Conservation (phyloP, 768 basidiomycete genomes). For the Tricholoma saponaceum region DNA sequence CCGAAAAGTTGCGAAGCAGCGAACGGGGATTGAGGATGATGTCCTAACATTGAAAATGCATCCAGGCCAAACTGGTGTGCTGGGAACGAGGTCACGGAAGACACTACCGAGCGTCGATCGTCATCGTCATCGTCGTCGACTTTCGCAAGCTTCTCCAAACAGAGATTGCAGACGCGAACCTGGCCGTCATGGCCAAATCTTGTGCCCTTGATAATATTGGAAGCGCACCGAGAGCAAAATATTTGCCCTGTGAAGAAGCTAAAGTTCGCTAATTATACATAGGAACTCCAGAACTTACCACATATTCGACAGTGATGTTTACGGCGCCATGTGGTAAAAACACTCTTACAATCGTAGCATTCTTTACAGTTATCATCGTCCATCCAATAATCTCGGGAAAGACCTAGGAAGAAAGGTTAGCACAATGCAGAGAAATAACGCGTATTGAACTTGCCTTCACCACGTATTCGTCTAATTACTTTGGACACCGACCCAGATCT, state of each 20-base stretch:
- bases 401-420: slow-evolving; percentile 40
- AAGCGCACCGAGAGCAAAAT: slow-evolving; percentile 96
- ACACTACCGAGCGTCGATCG: slow-evolving; percentile 76
- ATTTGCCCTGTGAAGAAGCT: slow-evolving; percentile 67
- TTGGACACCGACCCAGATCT: slow-evolving; percentile 84
- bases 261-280: background rate
- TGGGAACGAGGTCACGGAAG: slow-evolving; percentile 67
- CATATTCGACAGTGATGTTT: slow-evolving; percentile 99
- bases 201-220: slow-evolving; percentile 91
- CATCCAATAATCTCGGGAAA: slow-evolving; percentile 98
- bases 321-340: slow-evolving; percentile 91
- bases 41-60: slow-evolving; percentile 16
- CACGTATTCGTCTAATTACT: slow-evolving; percentile 84
- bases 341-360: slow-evolving; percentile 92
- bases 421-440: background rate
- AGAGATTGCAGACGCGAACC: slow-evolving; percentile 93
- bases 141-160: slow-evolving; percentile 86
- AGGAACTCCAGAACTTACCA: slow-evolving; percentile 42
- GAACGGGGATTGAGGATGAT: slow-evolving; percentile 81
- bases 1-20: slow-evolving; percentile 83
- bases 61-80: slow-evolving; percentile 70
- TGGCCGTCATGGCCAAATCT: slow-evolving; percentile 95
- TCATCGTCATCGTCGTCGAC: slow-evolving; percentile 91
- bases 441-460: slow-evolving; percentile 60
- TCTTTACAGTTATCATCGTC: slow-evolving; percentile 94